Conservation (phyloP, 2,329 filamentous ascomycete species). For the Aspergillus fijiensis region DNA sequence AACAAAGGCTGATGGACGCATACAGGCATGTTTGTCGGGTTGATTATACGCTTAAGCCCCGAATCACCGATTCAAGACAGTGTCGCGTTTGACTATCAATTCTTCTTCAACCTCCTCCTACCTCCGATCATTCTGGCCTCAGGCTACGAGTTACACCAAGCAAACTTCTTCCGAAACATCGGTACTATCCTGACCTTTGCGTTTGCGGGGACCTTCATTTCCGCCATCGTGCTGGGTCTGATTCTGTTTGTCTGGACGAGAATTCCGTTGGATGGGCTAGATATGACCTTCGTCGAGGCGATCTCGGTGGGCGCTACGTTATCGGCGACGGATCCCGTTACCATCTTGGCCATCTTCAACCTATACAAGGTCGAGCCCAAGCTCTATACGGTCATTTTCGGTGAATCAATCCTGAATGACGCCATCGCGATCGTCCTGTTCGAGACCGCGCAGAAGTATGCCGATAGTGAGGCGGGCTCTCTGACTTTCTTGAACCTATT, state of each 20-base stretch:
- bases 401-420: constrained; percentile 96
- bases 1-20: constrained; percentile 14
- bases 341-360: constrained; percentile 97
- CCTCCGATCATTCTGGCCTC: constrained; percentile 97
- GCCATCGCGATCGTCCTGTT: constrained; percentile 98
- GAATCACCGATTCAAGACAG: constrained; percentile 82
- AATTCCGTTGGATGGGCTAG: constrained; percentile 79
- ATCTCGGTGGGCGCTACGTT: constrained; percentile 95
- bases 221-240: constrained; percentile 86
- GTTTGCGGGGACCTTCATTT: constrained; percentile 95
- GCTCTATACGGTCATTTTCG: constrained; percentile 97
- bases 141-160: constrained; percentile 95
- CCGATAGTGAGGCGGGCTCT: constrained; percentile 65
- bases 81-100: constrained; percentile 97
- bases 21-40: constrained; percentile 87
- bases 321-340: constrained; percentile 95
- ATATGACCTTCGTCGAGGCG: constrained; percentile 89
- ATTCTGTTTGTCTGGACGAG: constrained; percentile 87
- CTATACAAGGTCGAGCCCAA: constrained; percentile 99
- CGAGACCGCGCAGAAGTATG: constrained; percentile 93
- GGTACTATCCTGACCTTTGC: constrained; percentile 97
- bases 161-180: constrained; percentile 98
- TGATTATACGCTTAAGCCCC: constrained; percentile 79
- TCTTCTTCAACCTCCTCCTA: constrained; percentile 99
- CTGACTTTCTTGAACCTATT: constrained; percentile 80